A percentile compares a stretch with the other conserved stretches of the same genome.
phyloP scores from a whole-genome alignment of 495 filamentous ascomycete species.

The Podospora appendiculata region DNA sequence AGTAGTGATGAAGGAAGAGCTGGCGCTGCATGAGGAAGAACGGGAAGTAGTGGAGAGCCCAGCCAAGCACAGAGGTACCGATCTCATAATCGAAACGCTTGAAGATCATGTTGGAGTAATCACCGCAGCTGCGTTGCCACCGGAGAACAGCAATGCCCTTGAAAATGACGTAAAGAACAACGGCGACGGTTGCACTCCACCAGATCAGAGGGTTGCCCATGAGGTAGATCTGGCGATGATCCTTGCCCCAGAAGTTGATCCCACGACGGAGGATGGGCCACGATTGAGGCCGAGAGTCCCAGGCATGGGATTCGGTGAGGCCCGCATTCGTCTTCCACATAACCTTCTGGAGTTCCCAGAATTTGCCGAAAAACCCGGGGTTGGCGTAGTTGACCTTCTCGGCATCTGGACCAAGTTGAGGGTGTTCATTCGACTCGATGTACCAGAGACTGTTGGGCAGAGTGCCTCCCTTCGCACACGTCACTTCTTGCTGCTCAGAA shows the following conservation, averaged over 20 bases:
- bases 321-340: slow-evolving; percentile 99
- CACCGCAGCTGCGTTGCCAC: slow-evolving; percentile 86
- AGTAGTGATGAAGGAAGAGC: slow-evolving; percentile 92
- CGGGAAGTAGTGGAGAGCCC: slow-evolving; percentile 96
- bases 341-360: slow-evolving; percentile 98
- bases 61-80: slow-evolving; percentile 80
- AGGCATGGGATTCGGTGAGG: slow-evolving; percentile 90
- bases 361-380: slow-evolving; percentile 95
- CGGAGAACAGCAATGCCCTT: slow-evolving; percentile 83
- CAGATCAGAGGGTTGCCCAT: slow-evolving; percentile 94
- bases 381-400: slow-evolving; percentile 94
- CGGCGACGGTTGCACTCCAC: slow-evolving; percentile 81
- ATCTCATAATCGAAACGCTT: slow-evolving; percentile 97
- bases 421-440: slow-evolving; percentile 81
- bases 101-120: slow-evolving; percentile 75
- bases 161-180: slow-evolving; percentile 70
- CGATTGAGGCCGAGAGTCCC: slow-evolving; percentile 90
- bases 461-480: slow-evolving; percentile 86
- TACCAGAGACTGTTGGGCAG: slow-evolving; percentile 97
- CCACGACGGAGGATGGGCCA: slow-evolving; percentile 92
- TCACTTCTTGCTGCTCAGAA: slow-evolving; percentile 96
- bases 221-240: slow-evolving; percentile 91
- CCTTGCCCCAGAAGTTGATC: slow-evolving; percentile 98
- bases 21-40: slow-evolving; percentile 94
- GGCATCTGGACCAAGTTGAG: slow-evolving; percentile 59